Evolutionary conservation across 2,329 filamentous ascomycete species (phyloP).

Genomic region (Phyllachora maydis): DNA sequence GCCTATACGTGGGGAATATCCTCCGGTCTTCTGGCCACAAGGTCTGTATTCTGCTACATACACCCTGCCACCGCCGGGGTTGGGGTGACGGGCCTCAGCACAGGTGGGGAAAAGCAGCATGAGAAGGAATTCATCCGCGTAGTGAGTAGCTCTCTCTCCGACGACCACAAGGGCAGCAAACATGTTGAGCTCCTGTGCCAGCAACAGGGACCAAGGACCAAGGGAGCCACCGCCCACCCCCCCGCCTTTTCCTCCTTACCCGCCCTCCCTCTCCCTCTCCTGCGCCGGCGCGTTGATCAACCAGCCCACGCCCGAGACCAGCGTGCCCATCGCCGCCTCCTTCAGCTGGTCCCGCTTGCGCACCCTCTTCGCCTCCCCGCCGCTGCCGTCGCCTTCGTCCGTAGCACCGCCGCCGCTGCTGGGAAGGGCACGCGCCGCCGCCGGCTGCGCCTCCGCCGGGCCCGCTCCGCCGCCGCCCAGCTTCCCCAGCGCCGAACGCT

Average conservation of each 20-base stretch:
- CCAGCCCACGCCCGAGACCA: conserved; percentile 49
- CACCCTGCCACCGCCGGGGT: no score
- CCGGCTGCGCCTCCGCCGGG: not conserved
- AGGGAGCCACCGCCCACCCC: no score
- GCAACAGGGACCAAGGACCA: no score
- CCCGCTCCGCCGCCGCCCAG: conserved; percentile 8
- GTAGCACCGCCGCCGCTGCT: conserved; percentile 2
- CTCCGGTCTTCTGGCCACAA: no score
- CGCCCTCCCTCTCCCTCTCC: not conserved
- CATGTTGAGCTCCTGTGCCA: no score
- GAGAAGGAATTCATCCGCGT: no score
- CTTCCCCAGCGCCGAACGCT: conserved; percentile 18
- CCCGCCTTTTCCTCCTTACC: not conserved
- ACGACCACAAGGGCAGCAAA: no score
- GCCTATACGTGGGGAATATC: no score
- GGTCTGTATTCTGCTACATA: no score
- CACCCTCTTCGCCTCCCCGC: conserved; percentile 17
- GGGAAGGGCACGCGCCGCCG: conserved; percentile 1
- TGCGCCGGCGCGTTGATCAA: conserved; percentile 30
- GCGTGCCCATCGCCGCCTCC: conserved; percentile 44
- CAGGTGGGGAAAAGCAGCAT: no score
- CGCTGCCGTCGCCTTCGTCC: conserved; percentile 8
- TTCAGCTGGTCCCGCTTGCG: conserved; percentile 54
- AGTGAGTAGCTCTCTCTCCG: no score
- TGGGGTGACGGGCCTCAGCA: no score